Percentiles rank a stretch among this genome's conserved stretches.
Conservation (phyloP, 2,329 filamentous ascomycete genomes). For the Talaromyces sp. region DNA sequence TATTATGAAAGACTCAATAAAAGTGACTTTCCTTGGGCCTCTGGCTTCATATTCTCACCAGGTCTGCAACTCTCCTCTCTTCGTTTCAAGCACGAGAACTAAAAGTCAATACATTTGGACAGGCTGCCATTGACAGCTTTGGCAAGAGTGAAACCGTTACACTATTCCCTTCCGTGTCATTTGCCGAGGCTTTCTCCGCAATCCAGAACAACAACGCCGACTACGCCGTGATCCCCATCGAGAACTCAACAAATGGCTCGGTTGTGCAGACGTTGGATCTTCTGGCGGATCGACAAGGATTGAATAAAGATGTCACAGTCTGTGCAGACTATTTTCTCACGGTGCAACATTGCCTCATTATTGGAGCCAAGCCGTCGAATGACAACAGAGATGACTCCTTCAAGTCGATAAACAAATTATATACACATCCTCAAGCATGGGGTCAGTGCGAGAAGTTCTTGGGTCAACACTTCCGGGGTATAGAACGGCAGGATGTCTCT, state of each 20-base stretch:
- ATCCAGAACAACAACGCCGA: constrained; percentile 65
- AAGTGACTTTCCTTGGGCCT: constrained; percentile 60
- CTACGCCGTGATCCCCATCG: constrained; percentile 85
- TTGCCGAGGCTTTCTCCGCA: constrained; percentile 69
- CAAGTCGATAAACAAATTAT: constrained; percentile 68
- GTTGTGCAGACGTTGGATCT: constrained; percentile 88
- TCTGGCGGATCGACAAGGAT: constrained; percentile 68
- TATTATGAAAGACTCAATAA: constrained; percentile 26
- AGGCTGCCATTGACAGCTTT: constrained; percentile 56
- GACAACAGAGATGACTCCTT: constrained; percentile 34
- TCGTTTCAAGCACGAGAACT: neutral
- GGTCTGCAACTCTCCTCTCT: constrained; percentile 40
- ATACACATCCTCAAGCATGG: constrained; percentile 94
- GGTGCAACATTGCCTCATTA: constrained; percentile 84
- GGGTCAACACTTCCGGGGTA: constrained; percentile 62
- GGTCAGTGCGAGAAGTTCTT: constrained; percentile 83
- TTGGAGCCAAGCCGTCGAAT: constrained; percentile 27
- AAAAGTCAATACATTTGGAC: constrained; percentile 8
- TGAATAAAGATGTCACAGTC: constrained; percentile 68
- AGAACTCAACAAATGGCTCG: constrained; percentile 92
- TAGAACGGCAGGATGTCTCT: constrained; percentile 78
- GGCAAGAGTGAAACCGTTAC: constrained; percentile 26
- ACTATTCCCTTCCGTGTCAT: constrained; percentile 36
- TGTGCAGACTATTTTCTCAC: constrained; percentile 81
- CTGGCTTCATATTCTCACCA: constrained; percentile 67